A percentile compares a stretch with the other conserved stretches of the same genome.
These are phyloP conservation scores for Termitomyces sp. DNA, from an alignment of 768 basidiomycete genomes.

Conservation along the genomic window DNA sequence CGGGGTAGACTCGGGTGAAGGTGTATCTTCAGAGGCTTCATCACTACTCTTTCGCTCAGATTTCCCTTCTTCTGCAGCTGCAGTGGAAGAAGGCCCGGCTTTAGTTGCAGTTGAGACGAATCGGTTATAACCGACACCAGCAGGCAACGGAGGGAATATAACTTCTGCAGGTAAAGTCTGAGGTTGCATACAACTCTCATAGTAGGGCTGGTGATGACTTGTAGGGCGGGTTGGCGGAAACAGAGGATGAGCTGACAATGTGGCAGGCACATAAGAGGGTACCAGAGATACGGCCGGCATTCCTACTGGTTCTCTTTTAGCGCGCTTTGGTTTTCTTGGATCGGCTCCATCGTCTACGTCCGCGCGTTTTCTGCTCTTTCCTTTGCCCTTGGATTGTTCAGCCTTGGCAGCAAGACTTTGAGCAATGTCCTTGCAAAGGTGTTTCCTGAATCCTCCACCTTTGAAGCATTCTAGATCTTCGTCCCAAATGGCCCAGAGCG, in stretches of 20 bases:
- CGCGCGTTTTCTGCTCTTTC: constrained; percentile 31
- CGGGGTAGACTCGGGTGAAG: constrained; percentile 6
- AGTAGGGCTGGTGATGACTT: constrained; percentile 72
- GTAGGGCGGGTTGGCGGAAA: constrained; percentile 54
- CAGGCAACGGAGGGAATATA: constrained; percentile 71
- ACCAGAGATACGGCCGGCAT: constrained; percentile 17
- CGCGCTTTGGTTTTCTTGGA: constrained; percentile 43
- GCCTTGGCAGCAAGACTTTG: constrained; percentile 31
- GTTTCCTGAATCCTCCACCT: constrained; percentile 78
- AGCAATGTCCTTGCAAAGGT: constrained; percentile 45
- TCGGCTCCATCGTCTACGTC: constrained; percentile 35
- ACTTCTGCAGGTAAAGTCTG: constrained; percentile 54
- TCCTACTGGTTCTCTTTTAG: constrained; percentile 34
- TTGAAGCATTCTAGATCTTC: constrained; percentile 81
- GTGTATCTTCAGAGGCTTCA: constrained; percentile 5
- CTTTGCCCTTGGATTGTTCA: constrained; percentile 28
- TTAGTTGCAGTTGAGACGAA: constrained; percentile 20
- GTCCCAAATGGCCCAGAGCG: constrained; percentile 85
- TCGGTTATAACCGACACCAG: constrained; percentile 33
- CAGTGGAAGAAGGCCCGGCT: constrained; percentile 22
- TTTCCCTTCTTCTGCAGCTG: constrained; percentile 5
- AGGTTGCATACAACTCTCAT: constrained; percentile 51
- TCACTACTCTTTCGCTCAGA: neutral
- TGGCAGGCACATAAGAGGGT: constrained; percentile 20
- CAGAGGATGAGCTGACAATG: constrained; percentile 30